These are phyloP conservation scores for Pseudovirgaria hyperparasitica DNA, from an alignment of 2,329 filamentous ascomycete species.

Conservation along the genomic window DNA sequence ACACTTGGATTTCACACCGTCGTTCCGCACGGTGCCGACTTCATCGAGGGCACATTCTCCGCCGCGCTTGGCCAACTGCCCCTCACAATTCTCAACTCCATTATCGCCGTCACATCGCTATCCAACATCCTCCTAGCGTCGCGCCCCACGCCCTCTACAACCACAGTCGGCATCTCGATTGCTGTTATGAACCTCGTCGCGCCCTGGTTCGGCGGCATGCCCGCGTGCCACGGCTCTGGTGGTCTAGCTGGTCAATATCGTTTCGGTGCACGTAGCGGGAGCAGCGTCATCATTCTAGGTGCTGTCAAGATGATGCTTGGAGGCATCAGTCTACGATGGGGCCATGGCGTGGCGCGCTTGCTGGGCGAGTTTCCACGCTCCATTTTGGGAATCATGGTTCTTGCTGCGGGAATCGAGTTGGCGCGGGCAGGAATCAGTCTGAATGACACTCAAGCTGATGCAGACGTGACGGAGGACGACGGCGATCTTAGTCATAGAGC, in stretches of 20 bases:
- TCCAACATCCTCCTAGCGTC: slow-evolving; percentile 64
- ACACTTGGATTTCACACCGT: slow-evolving; percentile 11
- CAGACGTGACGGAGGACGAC: slow-evolving; percentile 30
- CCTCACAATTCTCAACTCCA: slow-evolving; percentile 82
- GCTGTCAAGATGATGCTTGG: slow-evolving; percentile 64
- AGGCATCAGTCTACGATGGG: slow-evolving; percentile 46
- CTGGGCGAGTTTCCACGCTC: slow-evolving; percentile 61
- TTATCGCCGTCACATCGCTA: slow-evolving; percentile 75
- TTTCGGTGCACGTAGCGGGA: slow-evolving; percentile 81
- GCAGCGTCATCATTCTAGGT: slow-evolving; percentile 71
- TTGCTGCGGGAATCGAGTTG: slow-evolving; percentile 79
- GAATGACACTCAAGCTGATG: slow-evolving; percentile 57
- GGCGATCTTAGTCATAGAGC: slow-evolving; percentile 34
- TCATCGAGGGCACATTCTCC: slow-evolving; percentile 46
- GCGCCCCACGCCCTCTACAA: slow-evolving; percentile 41
- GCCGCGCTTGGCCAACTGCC: slow-evolving; percentile 78
- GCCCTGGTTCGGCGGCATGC: slow-evolving; percentile 92
- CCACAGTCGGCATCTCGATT: slow-evolving; percentile 69
- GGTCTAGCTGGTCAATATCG: slow-evolving; percentile 83
- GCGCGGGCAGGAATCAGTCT: slow-evolving; percentile 74
- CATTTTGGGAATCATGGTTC: slow-evolving; percentile 75
- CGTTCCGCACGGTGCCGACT: slow-evolving; percentile 31
- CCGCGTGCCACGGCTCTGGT: slow-evolving; percentile 84
- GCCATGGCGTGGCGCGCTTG: slow-evolving; percentile 58
- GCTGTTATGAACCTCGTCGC: slow-evolving; percentile 70